Conservation (phyloP, 2,329 filamentous ascomycete genomes). For the Pseudogymnoascus sp. region DNA sequence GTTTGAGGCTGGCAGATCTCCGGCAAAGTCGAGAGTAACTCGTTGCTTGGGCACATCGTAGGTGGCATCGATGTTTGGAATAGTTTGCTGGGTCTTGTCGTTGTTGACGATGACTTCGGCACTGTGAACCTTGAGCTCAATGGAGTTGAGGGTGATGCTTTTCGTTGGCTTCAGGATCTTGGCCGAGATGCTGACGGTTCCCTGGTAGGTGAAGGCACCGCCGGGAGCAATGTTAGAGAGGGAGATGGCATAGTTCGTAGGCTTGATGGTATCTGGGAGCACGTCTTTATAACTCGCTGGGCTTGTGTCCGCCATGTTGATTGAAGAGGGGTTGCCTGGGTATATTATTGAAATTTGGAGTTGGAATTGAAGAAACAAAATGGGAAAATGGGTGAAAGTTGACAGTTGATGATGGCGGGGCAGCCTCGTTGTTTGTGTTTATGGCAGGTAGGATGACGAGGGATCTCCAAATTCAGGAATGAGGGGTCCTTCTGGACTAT, state of each 20-base stretch:
- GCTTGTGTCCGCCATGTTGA: not conserved
- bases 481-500: constrained; percentile 4
- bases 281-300: constrained; percentile 48
- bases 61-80: constrained; percentile 59
- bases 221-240: constrained; percentile 70
- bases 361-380: not conserved
- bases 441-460: not conserved
- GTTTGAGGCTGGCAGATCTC: constrained; percentile 61
- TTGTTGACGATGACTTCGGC: constrained; percentile 56
- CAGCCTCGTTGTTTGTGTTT: not conserved
- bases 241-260: constrained; percentile 77
- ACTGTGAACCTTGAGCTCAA: constrained; percentile 71
- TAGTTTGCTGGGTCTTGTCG: constrained; percentile 49
- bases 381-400: not conserved
- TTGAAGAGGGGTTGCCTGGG: not conserved
- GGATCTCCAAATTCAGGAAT: not conserved
- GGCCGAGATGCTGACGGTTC: constrained; percentile 72
- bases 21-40: constrained; percentile 68
- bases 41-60: constrained; percentile 84
- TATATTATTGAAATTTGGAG: not conserved
- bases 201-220: constrained; percentile 70
- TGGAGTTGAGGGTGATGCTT: constrained; percentile 75
- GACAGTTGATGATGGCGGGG: not conserved
- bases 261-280: constrained; percentile 63
- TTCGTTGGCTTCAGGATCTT: constrained; percentile 66